phyloP scores from a whole-genome alignment of 805 yeast genomes.

The Yarrowia hollandica region DNA sequence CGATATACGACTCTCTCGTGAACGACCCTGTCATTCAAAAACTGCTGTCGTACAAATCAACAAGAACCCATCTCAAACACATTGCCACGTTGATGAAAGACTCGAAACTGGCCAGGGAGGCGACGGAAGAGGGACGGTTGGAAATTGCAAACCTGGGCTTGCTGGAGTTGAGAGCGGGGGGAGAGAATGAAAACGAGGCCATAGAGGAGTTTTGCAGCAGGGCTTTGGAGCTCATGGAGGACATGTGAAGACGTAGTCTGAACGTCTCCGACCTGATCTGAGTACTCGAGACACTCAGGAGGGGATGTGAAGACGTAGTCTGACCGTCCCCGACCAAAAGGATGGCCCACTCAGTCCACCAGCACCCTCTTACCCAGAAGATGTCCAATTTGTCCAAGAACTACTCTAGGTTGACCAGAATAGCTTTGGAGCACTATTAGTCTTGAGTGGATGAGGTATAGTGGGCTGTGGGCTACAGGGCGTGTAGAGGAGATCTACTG shows the following conservation, averaged over 20 bases:
- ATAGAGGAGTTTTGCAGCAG: conserved; percentile 24
- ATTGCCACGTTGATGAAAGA: conserved; percentile 9
- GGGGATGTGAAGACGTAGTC: too few species aligned
- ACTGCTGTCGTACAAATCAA: conserved; percentile 5
- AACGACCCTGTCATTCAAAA: conserved; percentile 6
- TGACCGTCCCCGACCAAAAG: too few species aligned
- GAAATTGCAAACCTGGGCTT: conserved; percentile 6
- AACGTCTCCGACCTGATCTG: too few species aligned
- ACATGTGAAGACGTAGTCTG: not conserved
- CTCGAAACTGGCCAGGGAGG: conserved; percentile 10
- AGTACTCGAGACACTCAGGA: too few species aligned
- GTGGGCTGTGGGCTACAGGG: too few species aligned
- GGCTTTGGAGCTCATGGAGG: not conserved
- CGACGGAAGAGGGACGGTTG: conserved; percentile 14
- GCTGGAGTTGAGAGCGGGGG: conserved; percentile 23
- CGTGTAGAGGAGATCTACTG: too few species aligned
- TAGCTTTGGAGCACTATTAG: too few species aligned
- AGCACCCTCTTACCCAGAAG: too few species aligned
- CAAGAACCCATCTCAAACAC: conserved; percentile 16
- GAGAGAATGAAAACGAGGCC: conserved; percentile 25
- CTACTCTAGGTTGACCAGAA: too few species aligned
- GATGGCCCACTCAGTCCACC: too few species aligned
- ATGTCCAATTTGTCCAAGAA: too few species aligned
- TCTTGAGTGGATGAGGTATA: too few species aligned
- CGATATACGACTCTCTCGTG: conserved; percentile 9